Evolutionary conservation across 495 filamentous ascomycete species (phyloP), one percentile per base, ranked within the genome.

Genomic region (Cudoniella acicularis): DNA sequence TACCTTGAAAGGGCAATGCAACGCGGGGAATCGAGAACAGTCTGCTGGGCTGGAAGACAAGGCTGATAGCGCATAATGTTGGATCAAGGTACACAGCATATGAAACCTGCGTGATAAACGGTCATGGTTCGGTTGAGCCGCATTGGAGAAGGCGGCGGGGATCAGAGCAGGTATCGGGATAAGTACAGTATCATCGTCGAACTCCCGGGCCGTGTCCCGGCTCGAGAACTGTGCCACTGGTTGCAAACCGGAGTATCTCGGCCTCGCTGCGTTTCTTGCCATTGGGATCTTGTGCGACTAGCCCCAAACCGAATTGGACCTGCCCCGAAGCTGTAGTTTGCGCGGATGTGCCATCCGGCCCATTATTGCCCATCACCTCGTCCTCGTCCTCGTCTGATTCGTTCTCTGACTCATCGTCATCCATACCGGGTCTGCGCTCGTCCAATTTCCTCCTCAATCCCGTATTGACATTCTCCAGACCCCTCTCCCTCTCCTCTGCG

Each of bases 381-480:
- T 60, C 52, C 30, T 63, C 66, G 18, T 64, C 64, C 21, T 70
- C 69, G 10, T 65, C 74, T 0, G 70, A 65, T 8, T 70, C 73
- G 1, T 75, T 73, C 1, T 70, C 71, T 1, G 83, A 81, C 0
- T 84, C 79, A 0, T 83, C 81, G 0, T 78, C 76, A 0, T 77
- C 78, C 10, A 18, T 27, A 11, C 36, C 30, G 10, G 48, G 48
- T n/a, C 11, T 23, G 17, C 30, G 22, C 0, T 75, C 73, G 6
- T 74, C 80, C 8, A 79, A 71, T 24, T 81, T 81, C 60, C 80
- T 76, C 70, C 62, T 78, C 63, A 92, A 68, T 16, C 89, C 89
- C 10, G 87, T 90, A 3, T 82, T 78, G 41, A 92, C 85, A 67
- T 86, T 87, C 70, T 85, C 76, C n/a, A 88, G 67, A 1, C 88